phyloP scores from a whole-genome alignment of 352 stramenopile genomes.

The Phytophthora multivora region DNA sequence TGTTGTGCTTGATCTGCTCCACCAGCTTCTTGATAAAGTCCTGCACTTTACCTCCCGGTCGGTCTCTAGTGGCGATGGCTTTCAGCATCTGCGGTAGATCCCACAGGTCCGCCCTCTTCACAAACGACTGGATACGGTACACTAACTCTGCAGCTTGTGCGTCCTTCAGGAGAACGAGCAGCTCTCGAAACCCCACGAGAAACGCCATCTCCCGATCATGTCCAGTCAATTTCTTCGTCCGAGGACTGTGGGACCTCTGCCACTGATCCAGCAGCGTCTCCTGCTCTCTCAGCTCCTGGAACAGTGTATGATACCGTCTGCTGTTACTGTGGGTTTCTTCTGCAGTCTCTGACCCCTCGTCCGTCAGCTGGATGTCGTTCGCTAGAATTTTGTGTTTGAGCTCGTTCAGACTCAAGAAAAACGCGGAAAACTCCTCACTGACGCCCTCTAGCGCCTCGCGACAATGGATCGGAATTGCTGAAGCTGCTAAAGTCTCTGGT shows the following conservation, averaged over 20 bases:
- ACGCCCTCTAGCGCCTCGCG: conserved; percentile 53
- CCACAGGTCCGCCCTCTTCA: conserved; percentile 65
- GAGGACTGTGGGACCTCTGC: conserved; percentile 41
- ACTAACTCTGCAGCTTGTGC: conserved; percentile 67
- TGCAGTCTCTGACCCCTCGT: conserved; percentile 7
- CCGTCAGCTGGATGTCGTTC: conserved; percentile 31
- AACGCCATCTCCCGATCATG: conserved; percentile 69
- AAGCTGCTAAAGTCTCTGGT: conserved; percentile 5
- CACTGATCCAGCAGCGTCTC: conserved; percentile 47
- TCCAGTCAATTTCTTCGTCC: conserved; percentile 32
- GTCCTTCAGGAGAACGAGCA: conserved; percentile 66
- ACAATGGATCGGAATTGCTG: conserved; percentile 30
- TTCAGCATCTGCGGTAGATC: conserved; percentile 55
- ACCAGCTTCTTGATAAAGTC: conserved; percentile 69
- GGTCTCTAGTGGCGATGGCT: conserved; percentile 40
- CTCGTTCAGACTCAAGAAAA: conserved; percentile 43
- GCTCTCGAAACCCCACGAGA: conserved; percentile 58
- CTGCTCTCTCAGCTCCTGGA: conserved; percentile 53
- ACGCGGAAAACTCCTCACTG: conserved; percentile 37
- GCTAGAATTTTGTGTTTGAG: conserved; percentile 52
- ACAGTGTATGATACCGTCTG: conserved; percentile 40
- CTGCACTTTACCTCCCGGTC: conserved; percentile 62
- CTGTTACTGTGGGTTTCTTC: not conserved
- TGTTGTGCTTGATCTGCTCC: conserved; percentile 56
- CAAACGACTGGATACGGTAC: conserved; percentile 82